Conservation (phyloP, 306 rosid genomes). For the Glycyrrhiza uralensis region DNA sequence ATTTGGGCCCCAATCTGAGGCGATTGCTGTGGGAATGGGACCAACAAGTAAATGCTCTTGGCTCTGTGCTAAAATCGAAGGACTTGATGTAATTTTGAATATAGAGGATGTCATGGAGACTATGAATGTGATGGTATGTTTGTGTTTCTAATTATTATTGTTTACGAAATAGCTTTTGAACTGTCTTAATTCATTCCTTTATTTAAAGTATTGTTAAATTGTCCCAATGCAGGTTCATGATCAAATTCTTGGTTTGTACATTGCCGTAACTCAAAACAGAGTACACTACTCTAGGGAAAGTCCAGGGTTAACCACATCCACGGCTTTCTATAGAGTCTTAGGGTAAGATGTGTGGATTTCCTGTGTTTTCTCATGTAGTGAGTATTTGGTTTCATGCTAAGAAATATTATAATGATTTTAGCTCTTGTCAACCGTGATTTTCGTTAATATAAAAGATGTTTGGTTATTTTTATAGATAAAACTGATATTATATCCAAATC, state of each 20-base stretch:
- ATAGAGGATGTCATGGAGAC: conserved; percentile 27
- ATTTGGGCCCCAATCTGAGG: conserved; percentile 40
- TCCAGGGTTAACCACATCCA: neutral
- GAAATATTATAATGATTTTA: too few species aligned
- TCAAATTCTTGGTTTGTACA: conserved; percentile 20
- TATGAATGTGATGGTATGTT: conserved; percentile 38
- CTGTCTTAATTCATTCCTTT: neutral
- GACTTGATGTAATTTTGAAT: conserved; percentile 8
- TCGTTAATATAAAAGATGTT: too few species aligned
- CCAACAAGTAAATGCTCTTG: neutral
- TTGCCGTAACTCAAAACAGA: conserved; percentile 35
- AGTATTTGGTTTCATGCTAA: too few species aligned
- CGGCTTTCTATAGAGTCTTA: conserved; percentile 21
- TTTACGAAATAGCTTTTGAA: neutral
- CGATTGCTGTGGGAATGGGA: conserved; percentile 5
- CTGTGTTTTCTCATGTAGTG: too few species aligned
- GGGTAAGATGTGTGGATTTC: conserved; percentile 20
- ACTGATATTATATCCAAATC: too few species aligned
- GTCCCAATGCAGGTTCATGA: conserved; percentile 16
- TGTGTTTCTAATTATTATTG: neutral
- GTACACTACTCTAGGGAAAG: neutral
- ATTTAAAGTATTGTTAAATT: neutral
- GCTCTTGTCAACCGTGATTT: too few species aligned
- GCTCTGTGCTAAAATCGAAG: conserved; percentile 42
- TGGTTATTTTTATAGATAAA: too few species aligned